Conservation (phyloP, 345 rosid species). For the Sisymbrium altissimum region DNA sequence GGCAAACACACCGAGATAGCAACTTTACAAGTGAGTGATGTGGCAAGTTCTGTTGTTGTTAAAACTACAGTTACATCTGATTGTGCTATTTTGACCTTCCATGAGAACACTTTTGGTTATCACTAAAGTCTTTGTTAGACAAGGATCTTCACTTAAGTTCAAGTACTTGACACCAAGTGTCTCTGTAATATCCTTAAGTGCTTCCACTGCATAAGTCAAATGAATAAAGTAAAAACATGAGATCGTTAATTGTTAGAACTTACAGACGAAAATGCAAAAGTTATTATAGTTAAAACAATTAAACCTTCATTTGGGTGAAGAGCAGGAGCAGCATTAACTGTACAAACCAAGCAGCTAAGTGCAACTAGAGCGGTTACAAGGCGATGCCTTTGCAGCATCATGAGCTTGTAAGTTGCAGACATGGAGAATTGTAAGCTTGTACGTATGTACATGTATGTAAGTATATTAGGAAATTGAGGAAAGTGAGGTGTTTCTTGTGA, state of each 20-base stretch:
- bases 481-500: neutral
- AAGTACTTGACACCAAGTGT: constrained; percentile 25
- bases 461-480: neutral
- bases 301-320: no score
- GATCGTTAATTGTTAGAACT: no score
- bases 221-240: no score
- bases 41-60: constrained; percentile 27
- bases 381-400: no score
- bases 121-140: constrained; percentile 28
- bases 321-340: no score
- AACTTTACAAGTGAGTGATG: constrained; percentile 28
- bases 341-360: no score
- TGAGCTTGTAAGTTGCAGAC: no score
- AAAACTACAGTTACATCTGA: constrained; percentile 26
- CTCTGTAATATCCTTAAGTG: neutral
- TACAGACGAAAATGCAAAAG: no score
- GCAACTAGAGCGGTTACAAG: no score
- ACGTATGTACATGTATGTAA: neutral
- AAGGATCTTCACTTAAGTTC: constrained; percentile 34
- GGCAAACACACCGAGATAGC: no score
- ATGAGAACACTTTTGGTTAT: constrained; percentile 22
- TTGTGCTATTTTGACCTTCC: constrained; percentile 28
- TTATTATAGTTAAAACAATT: no score
- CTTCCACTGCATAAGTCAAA: neutral
- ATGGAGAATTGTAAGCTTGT: neutral